Base-by-base conservation (phyloP, 176 grass and related monocot species). In the Oryza brachyantha region DNA sequence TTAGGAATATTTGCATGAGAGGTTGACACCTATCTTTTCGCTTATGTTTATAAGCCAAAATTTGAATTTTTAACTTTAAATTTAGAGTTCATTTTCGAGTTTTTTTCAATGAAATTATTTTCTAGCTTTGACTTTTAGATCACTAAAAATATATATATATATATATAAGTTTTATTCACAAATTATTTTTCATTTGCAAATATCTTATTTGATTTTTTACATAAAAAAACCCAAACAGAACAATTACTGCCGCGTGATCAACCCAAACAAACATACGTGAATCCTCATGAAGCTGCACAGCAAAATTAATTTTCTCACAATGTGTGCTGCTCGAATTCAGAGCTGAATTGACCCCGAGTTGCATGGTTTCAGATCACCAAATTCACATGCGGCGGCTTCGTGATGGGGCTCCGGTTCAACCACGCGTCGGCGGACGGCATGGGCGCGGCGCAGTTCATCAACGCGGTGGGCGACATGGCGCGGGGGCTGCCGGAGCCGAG, bases 341-440 rank as follows among this genome's bases (percentile, higher is more conserved):
- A 62, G 48, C 37, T 83, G 61, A 88, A 34, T 2, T 52, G 74
- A 32, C 21, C 22, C 0, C 0, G 9, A 37, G 1, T 54, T 64
- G 0, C 41, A 37, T 54, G 34, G 1, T 40, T 11, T 28, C 85
- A 94, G 92, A 83, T 94, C 62, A 94, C 88, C 0, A 79, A 89
- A 25, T 94, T 94, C 88, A 86, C 48, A 29, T 91, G 88, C 46
- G 92, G 88, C 34, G 92, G 92, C 8, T 91, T 91, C 28, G 85
- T 85, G 67, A 85, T 91, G 69, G 88, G 92, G 5, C 77, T 94
- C 6, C 77, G 85, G 80, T 89, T 82, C 79, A 91, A 89, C 76
- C 92, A 94, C 66, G 84, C 86, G 19, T 84, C 90, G 1, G 86
- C 79, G 2, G 92, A 91, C 26, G 92, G 92, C n/a, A 70, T 91